These are phyloP conservation scores for Melaleuca alternifolia DNA, from an alignment of 345 rosid species.

Conservation along the genomic window DNA sequence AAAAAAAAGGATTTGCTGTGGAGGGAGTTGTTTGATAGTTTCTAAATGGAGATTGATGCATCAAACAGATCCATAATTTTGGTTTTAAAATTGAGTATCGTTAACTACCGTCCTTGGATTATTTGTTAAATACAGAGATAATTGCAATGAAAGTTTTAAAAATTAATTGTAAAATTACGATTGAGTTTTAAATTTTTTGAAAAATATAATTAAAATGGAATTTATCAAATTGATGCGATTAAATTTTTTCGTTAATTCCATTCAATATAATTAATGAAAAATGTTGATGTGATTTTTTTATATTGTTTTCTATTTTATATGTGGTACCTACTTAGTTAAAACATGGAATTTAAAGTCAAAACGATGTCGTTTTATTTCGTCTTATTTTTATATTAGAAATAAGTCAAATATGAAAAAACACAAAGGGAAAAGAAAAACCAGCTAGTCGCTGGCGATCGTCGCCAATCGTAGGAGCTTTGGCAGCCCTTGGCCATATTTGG, in stretches of 20 bases:
- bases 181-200: background rate
- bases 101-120: background rate
- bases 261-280: no score
- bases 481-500: no score
- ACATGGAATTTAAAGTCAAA: background rate
- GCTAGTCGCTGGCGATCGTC: background rate
- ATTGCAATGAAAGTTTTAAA: background rate
- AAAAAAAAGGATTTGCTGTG: background rate
- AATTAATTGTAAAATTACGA: rapidly evolving
- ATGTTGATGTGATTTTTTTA: background rate
- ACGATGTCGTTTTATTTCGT: background rate
- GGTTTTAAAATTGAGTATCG: background rate
- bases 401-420: background rate
- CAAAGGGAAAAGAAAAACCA: background rate
- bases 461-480: no score
- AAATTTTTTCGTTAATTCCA: rapidly evolving
- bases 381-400: background rate
- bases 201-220: rapidly evolving
- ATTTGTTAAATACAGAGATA: background rate
- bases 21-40: background rate
- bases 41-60: background rate
- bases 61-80: background rate
- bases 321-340: background rate
- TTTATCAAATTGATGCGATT: background rate
- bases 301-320: background rate